A percentile compares a stretch with the other conserved stretches of the same genome.
Evolutionary conservation across 2,329 filamentous ascomycete genomes (phyloP).

Genomic region (Clathrospora elynae): DNA sequence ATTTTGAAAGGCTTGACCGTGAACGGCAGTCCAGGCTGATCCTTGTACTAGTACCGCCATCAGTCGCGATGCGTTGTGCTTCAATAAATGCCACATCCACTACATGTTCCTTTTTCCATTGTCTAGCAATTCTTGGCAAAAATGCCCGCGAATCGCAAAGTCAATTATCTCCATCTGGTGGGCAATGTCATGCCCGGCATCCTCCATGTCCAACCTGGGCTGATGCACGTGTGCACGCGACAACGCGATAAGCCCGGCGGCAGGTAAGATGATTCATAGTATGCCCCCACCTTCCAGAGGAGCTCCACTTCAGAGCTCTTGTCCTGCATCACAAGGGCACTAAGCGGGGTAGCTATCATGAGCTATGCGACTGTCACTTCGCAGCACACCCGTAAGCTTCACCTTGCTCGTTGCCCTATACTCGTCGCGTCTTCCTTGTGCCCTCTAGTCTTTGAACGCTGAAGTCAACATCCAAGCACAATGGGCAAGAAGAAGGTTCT

Average conservation of each 20-base stretch:
- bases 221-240: constrained; percentile 19
- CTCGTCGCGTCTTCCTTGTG: background rate
- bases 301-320: constrained; percentile 3
- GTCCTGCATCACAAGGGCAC: constrained; percentile 1
- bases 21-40: too few relatives aligned
- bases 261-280: constrained; percentile 15
- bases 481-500: constrained; percentile 60
- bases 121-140: too few relatives aligned
- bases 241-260: constrained; percentile 18
- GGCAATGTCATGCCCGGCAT: too few relatives aligned
- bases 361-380: constrained; percentile 2
- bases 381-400: too few relatives aligned
- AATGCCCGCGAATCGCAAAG: too few relatives aligned
- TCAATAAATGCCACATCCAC: too few relatives aligned
- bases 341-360: constrained; percentile 23
- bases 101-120: too few relatives aligned
- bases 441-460: background rate
- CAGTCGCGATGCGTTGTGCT: too few relatives aligned
- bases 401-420: too few relatives aligned
- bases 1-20: constrained; percentile 6
- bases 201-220: background rate
- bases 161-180: too few relatives aligned
- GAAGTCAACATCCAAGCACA: constrained; percentile 1
- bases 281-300: constrained; percentile 19
- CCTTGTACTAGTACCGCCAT: too few relatives aligned